phyloP scores from a whole-genome alignment of 2,329 filamentous ascomycete species.

The Penicillium sp. region DNA sequence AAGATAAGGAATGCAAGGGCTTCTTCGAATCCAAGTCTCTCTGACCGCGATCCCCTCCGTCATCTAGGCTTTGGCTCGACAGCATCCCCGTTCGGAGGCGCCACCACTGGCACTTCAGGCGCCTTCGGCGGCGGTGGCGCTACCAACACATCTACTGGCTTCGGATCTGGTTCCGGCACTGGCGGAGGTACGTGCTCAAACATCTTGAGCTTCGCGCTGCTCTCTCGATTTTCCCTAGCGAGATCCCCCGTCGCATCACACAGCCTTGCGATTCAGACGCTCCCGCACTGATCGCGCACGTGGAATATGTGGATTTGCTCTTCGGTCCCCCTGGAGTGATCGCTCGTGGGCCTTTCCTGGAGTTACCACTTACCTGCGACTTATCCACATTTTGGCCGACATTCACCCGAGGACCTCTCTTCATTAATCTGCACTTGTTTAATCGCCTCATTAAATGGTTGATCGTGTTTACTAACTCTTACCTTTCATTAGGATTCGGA shows the following conservation, averaged over 20 bases:
- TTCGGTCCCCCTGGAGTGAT: not conserved
- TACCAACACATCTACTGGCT: constrained; percentile 37
- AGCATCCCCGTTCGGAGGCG: constrained; percentile 40
- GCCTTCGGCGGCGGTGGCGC: constrained; percentile 37
- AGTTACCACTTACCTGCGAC: not conserved
- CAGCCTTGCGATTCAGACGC: not conserved
- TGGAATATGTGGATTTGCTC: not conserved
- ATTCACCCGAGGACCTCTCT: not conserved
- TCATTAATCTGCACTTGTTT: not conserved
- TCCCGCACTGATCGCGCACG: not conserved
- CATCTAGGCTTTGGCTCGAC: constrained; percentile 45
- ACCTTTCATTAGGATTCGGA: constrained; percentile 37
- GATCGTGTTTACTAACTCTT: constrained; percentile 19
- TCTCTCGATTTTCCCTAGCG: constrained; percentile 14
- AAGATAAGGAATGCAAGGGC: constrained; percentile 33
- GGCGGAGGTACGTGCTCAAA: constrained; percentile 43
- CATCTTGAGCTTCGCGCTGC: constrained; percentile 25
- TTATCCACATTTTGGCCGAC: constrained; percentile 1
- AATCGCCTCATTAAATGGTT: not conserved
- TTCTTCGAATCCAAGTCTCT: constrained; percentile 35
- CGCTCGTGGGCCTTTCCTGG: not conserved
- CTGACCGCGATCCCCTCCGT: constrained; percentile 40
- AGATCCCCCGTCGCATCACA: constrained; percentile 11
- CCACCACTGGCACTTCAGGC: constrained; percentile 30
- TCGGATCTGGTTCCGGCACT: constrained; percentile 32